Conservation (phyloP, 805 yeast genomes). For the Candida piceae region DNA sequence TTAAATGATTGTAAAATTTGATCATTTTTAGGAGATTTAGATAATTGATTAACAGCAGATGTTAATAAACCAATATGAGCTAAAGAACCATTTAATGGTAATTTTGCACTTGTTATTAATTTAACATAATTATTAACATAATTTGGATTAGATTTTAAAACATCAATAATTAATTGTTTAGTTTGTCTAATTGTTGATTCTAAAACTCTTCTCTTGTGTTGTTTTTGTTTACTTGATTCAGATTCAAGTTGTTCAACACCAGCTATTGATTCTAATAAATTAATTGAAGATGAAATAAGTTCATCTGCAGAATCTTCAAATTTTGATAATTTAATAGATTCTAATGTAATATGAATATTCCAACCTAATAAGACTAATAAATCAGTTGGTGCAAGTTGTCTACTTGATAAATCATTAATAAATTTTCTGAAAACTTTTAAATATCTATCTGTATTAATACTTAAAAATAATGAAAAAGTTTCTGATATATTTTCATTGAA, state of each 20-base stretch:
- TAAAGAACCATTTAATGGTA: constrained; percentile 17
- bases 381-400: constrained; percentile 48
- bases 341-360: constrained; percentile 37
- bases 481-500: constrained; percentile 40
- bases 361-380: constrained; percentile 54
- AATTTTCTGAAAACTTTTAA: constrained; percentile 33
- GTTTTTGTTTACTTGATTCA: constrained; percentile 26
- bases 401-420: constrained; percentile 30
- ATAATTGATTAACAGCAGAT: constrained; percentile 2
- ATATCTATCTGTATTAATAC: constrained; percentile 24
- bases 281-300: constrained; percentile 30
- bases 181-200: constrained; percentile 30
- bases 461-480: constrained; percentile 35
- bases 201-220: constrained; percentile 38
- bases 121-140: constrained; percentile 4
- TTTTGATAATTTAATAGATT: constrained; percentile 18
- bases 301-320: constrained; percentile 19
- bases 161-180: constrained; percentile 15
- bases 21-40: neutral
- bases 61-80: constrained; percentile 19
- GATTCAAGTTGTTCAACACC: constrained; percentile 28
- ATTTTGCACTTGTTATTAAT: constrained; percentile 12
- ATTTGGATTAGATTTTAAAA: constrained; percentile 17
- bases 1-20: constrained; percentile 10
- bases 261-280: constrained; percentile 34